These are phyloP conservation scores for Didymella exigua DNA, from an alignment of 2,329 filamentous ascomycete species.

Conservation along the genomic window DNA sequence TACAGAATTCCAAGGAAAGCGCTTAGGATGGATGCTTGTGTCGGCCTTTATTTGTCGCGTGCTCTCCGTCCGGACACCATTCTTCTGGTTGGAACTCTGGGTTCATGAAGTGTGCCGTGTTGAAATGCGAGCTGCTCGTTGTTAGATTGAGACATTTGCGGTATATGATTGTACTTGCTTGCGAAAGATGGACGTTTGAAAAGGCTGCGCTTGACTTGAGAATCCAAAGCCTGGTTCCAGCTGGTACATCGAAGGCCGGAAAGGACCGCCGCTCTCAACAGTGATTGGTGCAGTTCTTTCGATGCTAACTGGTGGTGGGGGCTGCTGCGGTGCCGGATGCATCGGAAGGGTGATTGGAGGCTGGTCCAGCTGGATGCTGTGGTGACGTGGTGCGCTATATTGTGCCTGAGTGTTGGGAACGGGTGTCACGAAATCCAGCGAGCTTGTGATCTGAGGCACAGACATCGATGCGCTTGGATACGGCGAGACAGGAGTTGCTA, in stretches of 20 bases:
- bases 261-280: slow-evolving; percentile 48
- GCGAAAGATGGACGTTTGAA: slow-evolving; percentile 57
- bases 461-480: slow-evolving; percentile 40
- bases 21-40: slow-evolving; percentile 45
- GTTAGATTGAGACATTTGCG: slow-evolving; percentile 19
- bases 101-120: slow-evolving; percentile 59
- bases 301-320: slow-evolving; percentile 37
- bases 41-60: slow-evolving; percentile 47
- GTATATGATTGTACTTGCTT: slow-evolving; percentile 46
- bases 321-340: slow-evolving; percentile 31
- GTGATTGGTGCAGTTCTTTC: slow-evolving; percentile 37
- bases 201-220: slow-evolving; percentile 48
- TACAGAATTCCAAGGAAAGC: slow-evolving; percentile 21
- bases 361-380: slow-evolving; percentile 43
- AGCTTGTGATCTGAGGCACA: slow-evolving; percentile 34
- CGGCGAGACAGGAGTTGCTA: slow-evolving; percentile 40
- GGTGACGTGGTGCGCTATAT: slow-evolving; percentile 32
- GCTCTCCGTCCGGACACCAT: slow-evolving; percentile 57
- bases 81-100: slow-evolving; percentile 60
- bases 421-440: slow-evolving; percentile 44
- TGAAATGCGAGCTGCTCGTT: slow-evolving; percentile 54
- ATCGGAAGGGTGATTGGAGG: slow-evolving; percentile 42
- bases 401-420: slow-evolving; percentile 36
- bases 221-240: slow-evolving; percentile 51
- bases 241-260: slow-evolving; percentile 55